These are phyloP conservation scores for Puccinia coronata DNA, from an alignment of 1,284 basidiomycete genomes.

Conservation along the genomic window DNA sequence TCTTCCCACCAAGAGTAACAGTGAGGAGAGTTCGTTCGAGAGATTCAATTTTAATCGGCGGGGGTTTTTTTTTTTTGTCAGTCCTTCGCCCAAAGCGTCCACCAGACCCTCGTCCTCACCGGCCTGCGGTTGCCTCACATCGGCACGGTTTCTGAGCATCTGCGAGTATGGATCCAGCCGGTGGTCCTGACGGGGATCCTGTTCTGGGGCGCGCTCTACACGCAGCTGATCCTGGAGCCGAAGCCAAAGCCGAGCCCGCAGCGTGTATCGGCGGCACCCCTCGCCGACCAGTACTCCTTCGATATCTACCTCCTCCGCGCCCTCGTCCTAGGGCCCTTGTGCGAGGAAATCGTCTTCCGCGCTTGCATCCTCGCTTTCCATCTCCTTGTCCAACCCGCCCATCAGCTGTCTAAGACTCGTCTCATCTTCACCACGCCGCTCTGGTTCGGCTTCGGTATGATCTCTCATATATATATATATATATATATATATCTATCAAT, in stretches of 20 bases:
- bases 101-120: slow-evolving; percentile 41
- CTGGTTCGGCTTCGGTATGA: slow-evolving; percentile 71
- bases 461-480: too few species aligned
- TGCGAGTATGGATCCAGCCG: slow-evolving; percentile 49
- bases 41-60: too few species aligned
- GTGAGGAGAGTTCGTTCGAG: too few species aligned
- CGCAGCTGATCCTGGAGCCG: slow-evolving; percentile 66
- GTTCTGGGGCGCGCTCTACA: slow-evolving; percentile 81
- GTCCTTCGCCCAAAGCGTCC: slow-evolving; percentile 56
- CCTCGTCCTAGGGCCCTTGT: slow-evolving; percentile 72
- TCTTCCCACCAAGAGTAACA: too few species aligned
- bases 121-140: slow-evolving; percentile 20
- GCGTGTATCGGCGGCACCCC: too few species aligned
- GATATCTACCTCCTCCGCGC: slow-evolving; percentile 71
- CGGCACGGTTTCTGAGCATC: slow-evolving; percentile 52
- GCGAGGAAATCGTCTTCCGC: slow-evolving; percentile 90
- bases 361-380: slow-evolving; percentile 77
- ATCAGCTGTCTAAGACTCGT: slow-evolving; percentile 54
- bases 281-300: too few species aligned
- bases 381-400: slow-evolving; percentile 68
- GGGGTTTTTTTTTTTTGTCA: slow-evolving; percentile 38
- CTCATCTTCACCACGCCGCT: slow-evolving; percentile 80
- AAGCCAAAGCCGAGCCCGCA: slow-evolving; percentile 63
- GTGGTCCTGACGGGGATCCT: slow-evolving; percentile 71
- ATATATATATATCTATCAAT: too few species aligned